Percentiles rank a stretch among this genome's conserved stretches.
Conservation (phyloP, 805 yeast genomes). For the Saccharomycopsis oosterbeekiorum region DNA sequence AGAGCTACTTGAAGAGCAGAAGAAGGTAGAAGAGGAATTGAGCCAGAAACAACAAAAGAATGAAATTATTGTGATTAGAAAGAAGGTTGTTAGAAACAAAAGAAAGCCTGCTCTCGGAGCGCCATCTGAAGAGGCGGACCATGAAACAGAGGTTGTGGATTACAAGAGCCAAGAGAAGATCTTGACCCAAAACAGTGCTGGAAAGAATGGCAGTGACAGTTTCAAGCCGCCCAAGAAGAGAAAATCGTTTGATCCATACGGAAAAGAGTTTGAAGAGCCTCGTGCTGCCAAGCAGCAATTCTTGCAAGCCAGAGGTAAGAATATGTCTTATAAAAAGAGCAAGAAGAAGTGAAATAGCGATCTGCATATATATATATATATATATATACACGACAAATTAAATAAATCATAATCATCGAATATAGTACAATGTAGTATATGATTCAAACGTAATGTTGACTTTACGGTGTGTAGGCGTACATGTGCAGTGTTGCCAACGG, state of each 20-base stretch:
- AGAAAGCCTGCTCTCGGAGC: conserved; percentile 2
- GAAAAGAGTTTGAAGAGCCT: conserved; percentile 41
- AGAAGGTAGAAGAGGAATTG: neutral
- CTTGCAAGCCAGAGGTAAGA: conserved; percentile 8
- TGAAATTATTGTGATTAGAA: conserved; percentile 14
- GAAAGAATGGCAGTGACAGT: conserved; percentile 2
- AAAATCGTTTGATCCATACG: conserved; percentile 51
- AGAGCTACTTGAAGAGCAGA: neutral
- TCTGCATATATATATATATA: neutral
- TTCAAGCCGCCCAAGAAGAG: conserved; percentile 26
- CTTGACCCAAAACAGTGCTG: conserved; percentile 23
- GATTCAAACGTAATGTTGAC: too few species aligned
- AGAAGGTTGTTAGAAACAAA: conserved; percentile 7
- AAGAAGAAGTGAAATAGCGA: neutral
- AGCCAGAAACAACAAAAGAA: conserved; percentile 5
- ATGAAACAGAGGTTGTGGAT: conserved; percentile 28
- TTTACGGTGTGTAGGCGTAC: too few species aligned
- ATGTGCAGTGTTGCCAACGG: too few species aligned
- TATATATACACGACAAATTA: neutral
- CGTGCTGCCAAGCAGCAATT: conserved; percentile 31
- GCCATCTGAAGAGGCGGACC: neutral
- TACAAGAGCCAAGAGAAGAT: conserved; percentile 36
- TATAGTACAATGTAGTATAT: too few species aligned
- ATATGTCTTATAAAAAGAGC: conserved; percentile 11
- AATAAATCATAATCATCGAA: too few species aligned